Evolutionary conservation across 176 grass and related monocot genomes (phyloP), one percentile per base, ranked within the genome.

Genomic region (Oryza coarctata): DNA sequence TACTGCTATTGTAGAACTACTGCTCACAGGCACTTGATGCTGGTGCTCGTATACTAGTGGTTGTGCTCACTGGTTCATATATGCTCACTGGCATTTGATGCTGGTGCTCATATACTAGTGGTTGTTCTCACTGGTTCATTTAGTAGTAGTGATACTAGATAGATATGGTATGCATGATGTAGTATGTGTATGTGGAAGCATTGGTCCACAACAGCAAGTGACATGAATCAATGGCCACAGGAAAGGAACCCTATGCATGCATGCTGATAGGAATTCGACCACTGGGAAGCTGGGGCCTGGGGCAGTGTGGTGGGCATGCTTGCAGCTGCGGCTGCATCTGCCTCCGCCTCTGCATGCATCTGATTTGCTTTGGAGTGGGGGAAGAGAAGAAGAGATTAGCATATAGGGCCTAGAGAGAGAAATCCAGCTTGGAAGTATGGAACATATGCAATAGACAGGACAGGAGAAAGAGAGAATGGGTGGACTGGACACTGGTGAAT

Each of bases 341-440:
- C 73, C 4, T 20, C 64, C 71, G n/a, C 79, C 4, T 20, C 64
- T 79, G n/a, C 79, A 1, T 70, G 85, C 72, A 15, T 31, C 45
- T 79, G 30, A 71, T 50, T 85, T 45, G 84, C 78, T 55, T 74
- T 40, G 70, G 57, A 17, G 28, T 43, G 52, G 41, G 28, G 66
- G 45, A 17, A 18, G 70, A 15, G 20, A 38, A 66, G 68, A 66
- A 29, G 22, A 14, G 25, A 31, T 20, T 5, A 55, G 79, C 62
- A 82, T 74, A 87, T 80, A 91, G 72, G 87, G 65, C 80, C 83
- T 87, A 57, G 72, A 93, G 84, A 85, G 71, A 75, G 70, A 69
- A 63, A 67, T 78, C 84, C 72, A 63, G 63, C 57, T 73, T 65
- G 41, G 61, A 60, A 62, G 63, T 40, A 74, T 68, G 45, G 50